Conservation (phyloP, 441 rosid species). For the Populus tomentosa region DNA sequence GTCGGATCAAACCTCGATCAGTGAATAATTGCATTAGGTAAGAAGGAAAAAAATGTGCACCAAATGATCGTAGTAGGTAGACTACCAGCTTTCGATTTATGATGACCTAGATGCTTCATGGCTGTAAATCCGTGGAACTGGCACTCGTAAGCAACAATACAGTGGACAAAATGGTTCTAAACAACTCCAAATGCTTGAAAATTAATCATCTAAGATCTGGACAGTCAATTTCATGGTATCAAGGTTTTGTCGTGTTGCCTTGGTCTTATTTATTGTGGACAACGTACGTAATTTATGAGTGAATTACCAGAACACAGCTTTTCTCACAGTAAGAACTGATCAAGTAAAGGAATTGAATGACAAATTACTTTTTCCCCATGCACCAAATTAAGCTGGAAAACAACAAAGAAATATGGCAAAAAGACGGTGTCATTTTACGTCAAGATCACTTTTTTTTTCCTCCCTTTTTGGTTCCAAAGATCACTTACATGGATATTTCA, state of each 20-base stretch:
- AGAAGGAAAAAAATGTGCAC: too few species aligned
- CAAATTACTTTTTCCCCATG: too few species aligned
- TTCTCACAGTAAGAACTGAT: too few species aligned
- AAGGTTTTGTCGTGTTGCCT: background rate
- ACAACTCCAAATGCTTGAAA: background rate
- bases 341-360: too few species aligned
- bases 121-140: background rate
- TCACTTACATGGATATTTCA: constrained; percentile 16
- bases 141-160: background rate
- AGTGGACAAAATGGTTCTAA: too few species aligned
- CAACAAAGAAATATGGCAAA: too few species aligned
- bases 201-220: background rate
- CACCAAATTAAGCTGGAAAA: too few species aligned
- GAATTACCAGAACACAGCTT: background rate
- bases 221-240: background rate
- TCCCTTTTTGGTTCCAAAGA: too few species aligned
- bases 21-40: background rate
- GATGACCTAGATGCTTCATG: background rate
- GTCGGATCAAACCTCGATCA: background rate
- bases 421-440: too few species aligned
- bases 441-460: too few species aligned
- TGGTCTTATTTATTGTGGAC: background rate
- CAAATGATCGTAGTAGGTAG: background rate
- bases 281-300: background rate
- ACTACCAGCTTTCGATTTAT: background rate